These are phyloP conservation scores for Lepiota venenata DNA, from an alignment of 768 basidiomycete species.

Conservation along the genomic window DNA sequence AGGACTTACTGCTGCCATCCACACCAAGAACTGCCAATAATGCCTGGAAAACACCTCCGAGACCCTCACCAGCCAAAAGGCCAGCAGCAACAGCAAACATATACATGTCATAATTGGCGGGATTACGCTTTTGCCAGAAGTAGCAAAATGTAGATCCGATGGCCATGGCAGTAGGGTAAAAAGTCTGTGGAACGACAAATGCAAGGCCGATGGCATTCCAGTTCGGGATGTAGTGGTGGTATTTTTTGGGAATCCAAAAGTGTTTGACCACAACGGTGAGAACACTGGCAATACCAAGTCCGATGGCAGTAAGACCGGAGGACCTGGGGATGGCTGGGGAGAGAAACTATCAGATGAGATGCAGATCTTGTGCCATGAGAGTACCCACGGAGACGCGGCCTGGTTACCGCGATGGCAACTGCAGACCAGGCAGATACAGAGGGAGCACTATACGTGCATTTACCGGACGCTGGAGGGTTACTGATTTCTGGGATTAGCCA, in stretches of 20 bases:
- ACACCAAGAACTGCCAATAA: conserved; percentile 50
- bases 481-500: conserved; percentile 13
- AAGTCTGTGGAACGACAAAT: conserved; percentile 50
- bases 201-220: conserved; percentile 53
- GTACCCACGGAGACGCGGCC: conserved; percentile 40
- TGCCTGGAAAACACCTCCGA: conserved; percentile 59
- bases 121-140: conserved; percentile 45
- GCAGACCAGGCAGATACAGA: conserved; percentile 56
- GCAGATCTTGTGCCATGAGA: neutral
- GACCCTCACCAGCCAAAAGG: conserved; percentile 55
- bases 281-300: conserved; percentile 40
- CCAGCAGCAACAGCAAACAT: conserved; percentile 56
- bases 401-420: conserved; percentile 49
- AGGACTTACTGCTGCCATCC: conserved; percentile 42
- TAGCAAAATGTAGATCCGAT: conserved; percentile 44
- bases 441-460: conserved; percentile 54
- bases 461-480: conserved; percentile 21
- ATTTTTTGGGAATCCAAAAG: conserved; percentile 44
- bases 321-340: conserved; percentile 44
- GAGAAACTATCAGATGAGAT: neutral
- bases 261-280: conserved; percentile 43
- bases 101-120: conserved; percentile 48
- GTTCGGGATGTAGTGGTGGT: conserved; percentile 49
- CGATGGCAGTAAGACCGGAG: conserved; percentile 59
- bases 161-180: conserved; percentile 51